A percentile compares a stretch with the other conserved stretches of the same genome.
Evolutionary conservation across 225 moss, liverwort and hornwort genomes (phyloP).

Genomic region (Asterella californica): DNA sequence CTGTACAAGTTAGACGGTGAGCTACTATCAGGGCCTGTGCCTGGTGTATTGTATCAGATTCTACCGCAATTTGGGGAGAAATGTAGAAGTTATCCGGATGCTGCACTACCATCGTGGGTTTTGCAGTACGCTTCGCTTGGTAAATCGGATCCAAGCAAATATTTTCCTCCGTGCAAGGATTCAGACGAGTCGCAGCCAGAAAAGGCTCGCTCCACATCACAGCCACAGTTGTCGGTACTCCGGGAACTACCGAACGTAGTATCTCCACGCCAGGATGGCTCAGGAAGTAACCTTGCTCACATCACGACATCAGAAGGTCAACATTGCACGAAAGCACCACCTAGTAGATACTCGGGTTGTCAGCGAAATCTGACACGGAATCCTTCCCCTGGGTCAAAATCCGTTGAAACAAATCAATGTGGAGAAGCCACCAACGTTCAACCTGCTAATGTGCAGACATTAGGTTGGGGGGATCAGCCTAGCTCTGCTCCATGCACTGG

Average conservation of each 20-base stretch:
- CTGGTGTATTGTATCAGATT: neutral
- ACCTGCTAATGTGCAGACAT: neutral
- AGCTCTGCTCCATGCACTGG: conserved; percentile 10
- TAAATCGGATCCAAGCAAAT: conserved; percentile 12
- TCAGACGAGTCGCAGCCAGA: neutral
- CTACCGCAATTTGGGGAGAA: conserved; percentile 1
- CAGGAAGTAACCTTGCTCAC: neutral
- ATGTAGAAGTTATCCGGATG: neutral
- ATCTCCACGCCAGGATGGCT: neutral
- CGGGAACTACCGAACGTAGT: conserved; percentile 2
- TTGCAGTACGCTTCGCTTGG: conserved; percentile 9
- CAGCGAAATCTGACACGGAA: neutral
- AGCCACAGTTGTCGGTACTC: neutral
- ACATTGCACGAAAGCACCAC: neutral
- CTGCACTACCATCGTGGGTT: conserved; percentile 16
- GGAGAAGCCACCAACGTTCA: neutral
- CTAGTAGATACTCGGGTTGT: neutral
- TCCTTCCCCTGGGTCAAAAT: neutral
- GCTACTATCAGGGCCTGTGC: conserved; percentile 6
- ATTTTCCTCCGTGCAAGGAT: neutral
- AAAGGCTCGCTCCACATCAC: conserved; percentile 1
- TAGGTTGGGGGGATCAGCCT: conserved; percentile 12
- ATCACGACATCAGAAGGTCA: neutral
- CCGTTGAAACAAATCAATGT: neutral
- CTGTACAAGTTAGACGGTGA: conserved; percentile 60